Base-by-base conservation (phyloP, 1,284 basidiomycete genomes). In the Boletus albobrunnescens region DNA sequence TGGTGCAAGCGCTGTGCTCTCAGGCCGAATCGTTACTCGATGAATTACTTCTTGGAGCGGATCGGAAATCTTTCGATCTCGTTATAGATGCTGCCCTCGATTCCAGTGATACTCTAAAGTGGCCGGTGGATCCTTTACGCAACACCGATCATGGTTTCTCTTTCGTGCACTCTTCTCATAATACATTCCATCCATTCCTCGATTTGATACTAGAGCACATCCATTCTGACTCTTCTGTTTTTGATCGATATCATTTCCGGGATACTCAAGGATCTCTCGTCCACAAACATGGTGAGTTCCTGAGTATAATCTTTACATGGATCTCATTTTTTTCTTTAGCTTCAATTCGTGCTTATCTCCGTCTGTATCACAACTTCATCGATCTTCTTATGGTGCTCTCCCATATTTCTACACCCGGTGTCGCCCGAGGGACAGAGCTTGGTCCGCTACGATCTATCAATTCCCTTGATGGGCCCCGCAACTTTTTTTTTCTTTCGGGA, bases 61-160 rank as follows among this genome's bases (percentile, higher is more conserved):
- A n/a, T n/a, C n/a, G n/a, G n/a, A n/a, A n/a, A n/a, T n/a, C 4
- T 9, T 39, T 46, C 4, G 30, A 46, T 10, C 9, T 0, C 0
- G 4, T 27, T 16, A 33, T 46, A 24, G 30, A 46, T 9, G 1
- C 8, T 5, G 14, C 36, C 2, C 14, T 46, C 1, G 2, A 33
- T 2, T 16, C 30, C 3, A 47, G 7, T 3, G 8, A 36, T 16
- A 20, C 26, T 3, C 0, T 4, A 1, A 24, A 17, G 6, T 49
- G 47, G 47, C 47, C 47, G 1, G 14, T 48, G 2, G 44, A 49
- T 27, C 38, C 47, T 4, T 14, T 49, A 5, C 8, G 23, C 4
- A 48, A 49, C 22, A 49, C 22, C 0, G 27, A 48, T 9, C 6
- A 41, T 1, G 43, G 37, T 4, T 44, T 44, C 13, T 43, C 43